These are phyloP conservation scores for Zasmidium cellare DNA, from an alignment of 2,329 filamentous ascomycete species.

Conservation along the genomic window DNA sequence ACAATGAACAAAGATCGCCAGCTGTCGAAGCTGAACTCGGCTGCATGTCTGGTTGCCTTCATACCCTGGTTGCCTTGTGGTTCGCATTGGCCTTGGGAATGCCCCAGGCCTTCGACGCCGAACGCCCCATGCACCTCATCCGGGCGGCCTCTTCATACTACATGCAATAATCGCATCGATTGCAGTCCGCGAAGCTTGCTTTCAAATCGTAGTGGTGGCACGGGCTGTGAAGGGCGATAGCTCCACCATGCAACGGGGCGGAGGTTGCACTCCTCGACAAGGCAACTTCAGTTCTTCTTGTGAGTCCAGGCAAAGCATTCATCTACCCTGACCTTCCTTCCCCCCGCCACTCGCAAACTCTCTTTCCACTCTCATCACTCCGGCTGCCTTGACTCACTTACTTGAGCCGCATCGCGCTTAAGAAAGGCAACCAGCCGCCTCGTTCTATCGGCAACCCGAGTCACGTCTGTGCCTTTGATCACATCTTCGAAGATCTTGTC, in stretches of 20 bases:
- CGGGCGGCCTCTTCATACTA: constrained; percentile 1
- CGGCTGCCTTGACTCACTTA: neutral
- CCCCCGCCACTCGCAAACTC: neutral
- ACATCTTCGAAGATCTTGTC: neutral
- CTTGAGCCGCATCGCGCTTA: neutral
- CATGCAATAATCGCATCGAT: neutral
- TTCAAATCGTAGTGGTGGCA: constrained; percentile 1
- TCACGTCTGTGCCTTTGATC: neutral
- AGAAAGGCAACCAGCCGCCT: constrained; percentile 3
- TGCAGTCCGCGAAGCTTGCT: neutral
- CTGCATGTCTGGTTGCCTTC: constrained; percentile 5
- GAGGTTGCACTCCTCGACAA: neutral
- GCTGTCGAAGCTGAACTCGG: neutral
- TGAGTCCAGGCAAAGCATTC: neutral
- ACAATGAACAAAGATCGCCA: neutral
- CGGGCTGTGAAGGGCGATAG: neutral
- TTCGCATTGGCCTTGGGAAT: constrained; percentile 2
- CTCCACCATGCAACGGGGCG: constrained; percentile 2
- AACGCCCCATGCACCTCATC: constrained; percentile 2
- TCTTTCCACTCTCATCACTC: neutral
- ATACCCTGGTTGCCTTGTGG: constrained; percentile 4
- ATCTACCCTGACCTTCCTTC: neutral
- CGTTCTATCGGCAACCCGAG: neutral
- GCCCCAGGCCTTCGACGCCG: neutral
- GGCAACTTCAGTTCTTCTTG: neutral